These are phyloP conservation scores for Picochlorum sp. DNA, from an alignment of 139 green algal genomes.

Conservation along the genomic window DNA sequence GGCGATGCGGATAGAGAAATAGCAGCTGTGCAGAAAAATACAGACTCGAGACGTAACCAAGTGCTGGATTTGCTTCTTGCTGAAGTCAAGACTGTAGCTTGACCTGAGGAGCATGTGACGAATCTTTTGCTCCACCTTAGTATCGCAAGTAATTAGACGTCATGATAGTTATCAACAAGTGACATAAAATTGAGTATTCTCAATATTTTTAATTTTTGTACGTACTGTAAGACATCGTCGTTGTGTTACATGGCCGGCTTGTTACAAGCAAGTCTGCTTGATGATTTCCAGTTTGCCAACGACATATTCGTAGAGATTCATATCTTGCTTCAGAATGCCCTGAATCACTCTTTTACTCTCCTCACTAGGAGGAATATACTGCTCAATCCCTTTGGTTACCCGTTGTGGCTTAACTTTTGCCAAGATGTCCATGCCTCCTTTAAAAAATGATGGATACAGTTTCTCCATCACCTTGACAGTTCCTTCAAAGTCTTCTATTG, in stretches of 20 bases:
- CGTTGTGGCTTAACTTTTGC: background rate
- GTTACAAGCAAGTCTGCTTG: background rate
- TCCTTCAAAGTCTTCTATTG: background rate
- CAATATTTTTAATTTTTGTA: too few species aligned
- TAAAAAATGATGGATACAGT: slow-evolving; percentile 8
- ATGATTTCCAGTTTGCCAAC: background rate
- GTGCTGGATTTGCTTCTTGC: slow-evolving; percentile 25
- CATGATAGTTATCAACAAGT: too few species aligned
- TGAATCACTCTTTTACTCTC: background rate
- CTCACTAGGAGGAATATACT: slow-evolving; percentile 1
- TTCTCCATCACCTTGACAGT: background rate
- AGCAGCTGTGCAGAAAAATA: slow-evolving; percentile 18
- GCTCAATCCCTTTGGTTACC: background rate
- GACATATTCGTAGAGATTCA: background rate
- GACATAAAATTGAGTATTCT: too few species aligned
- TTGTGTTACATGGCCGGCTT: too few species aligned
- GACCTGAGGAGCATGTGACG: too few species aligned
- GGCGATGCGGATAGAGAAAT: slow-evolving; percentile 13
- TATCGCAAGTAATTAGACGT: too few species aligned
- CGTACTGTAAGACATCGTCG: too few species aligned
- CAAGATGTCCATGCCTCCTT: background rate
- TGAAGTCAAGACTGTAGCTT: slow-evolving; percentile 32
- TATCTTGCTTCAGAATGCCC: background rate
- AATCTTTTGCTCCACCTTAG: too few species aligned
- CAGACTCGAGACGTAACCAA: slow-evolving; percentile 26